Evolutionary conservation across 345 rosid species (phyloP), one percentile per base, ranked within the genome.

Genomic region (Ceriops tagal): DNA sequence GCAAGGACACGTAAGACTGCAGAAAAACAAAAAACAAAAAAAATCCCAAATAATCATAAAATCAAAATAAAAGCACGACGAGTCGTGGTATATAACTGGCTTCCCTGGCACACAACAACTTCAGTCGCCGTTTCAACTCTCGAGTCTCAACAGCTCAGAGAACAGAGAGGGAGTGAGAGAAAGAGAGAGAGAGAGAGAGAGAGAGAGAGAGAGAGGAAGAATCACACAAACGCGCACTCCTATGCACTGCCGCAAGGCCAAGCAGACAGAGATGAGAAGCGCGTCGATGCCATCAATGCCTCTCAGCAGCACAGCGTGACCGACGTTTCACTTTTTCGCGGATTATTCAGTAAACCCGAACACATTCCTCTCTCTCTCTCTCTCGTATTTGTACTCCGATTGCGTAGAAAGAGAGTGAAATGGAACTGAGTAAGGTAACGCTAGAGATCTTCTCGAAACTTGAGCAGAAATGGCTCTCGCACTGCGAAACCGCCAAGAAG

Each of bases 391-490:
- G 37, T 34, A 34, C 9, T 34, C 10, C 37, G 1, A 34, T 34
- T 34, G 35, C 35, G 35, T 31, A 55, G 52, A 16, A 49, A 21
- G 61, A 34, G 47, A 9, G 37, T 35, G 63, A 71, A 64, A 91
- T 92, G 97, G 96, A 95, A 66, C 84, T 91, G 47, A 89, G 96
- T 75, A 86, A 95, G 80, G 96, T 87, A 18, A 91, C 97, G 39
- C 83, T 92, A 0, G 99, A 95, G 82, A 95, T 95, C 80, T 95
- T 95, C 82, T 78, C 87, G 0, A 87, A 89, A 69, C 95, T 95
- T 2, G 99, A 95, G 79, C 96, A 86, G 67, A 83, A 92, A 80
- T 92, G 92, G 96, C 89, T 93, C 37, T 89, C 96, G 26, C 96
- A 93, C 83, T 91, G 89, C 74, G 89, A 86, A 31, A 47, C 78